Evolutionary conservation across 305 asterid genomes (phyloP).

Genomic region (Fraxinus sp.): DNA sequence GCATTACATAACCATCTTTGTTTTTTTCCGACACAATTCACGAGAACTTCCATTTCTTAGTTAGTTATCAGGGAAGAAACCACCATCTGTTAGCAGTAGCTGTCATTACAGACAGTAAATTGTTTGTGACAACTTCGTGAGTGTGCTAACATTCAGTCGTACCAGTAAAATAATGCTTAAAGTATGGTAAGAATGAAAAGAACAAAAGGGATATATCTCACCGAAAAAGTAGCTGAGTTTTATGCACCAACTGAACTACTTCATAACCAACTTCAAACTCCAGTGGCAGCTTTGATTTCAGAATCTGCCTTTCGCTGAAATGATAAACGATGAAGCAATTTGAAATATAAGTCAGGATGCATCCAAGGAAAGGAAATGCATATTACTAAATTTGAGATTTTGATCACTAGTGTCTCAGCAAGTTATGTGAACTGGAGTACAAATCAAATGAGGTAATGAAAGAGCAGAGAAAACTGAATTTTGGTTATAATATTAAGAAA

Average conservation of each 20-base stretch:
- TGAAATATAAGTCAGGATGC: not conserved
- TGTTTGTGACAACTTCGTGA: not conserved
- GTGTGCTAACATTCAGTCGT: not conserved
- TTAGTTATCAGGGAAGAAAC: not conserved
- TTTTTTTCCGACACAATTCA: not conserved
- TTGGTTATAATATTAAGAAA: not conserved
- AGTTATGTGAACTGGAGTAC: constrained; percentile 3
- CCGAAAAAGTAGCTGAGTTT: constrained; percentile 13
- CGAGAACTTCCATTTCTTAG: not conserved
- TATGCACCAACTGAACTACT: constrained; percentile 13
- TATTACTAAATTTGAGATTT: not conserved
- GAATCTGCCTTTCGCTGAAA: constrained; percentile 61
- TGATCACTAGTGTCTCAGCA: not conserved
- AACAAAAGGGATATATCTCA: constrained; percentile 22
- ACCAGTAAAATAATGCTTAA: not conserved
- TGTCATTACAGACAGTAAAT: not conserved
- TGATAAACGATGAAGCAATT: not conserved
- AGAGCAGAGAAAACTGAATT: not conserved
- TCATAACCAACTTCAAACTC: constrained; percentile 40
- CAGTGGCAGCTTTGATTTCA: constrained; percentile 55
- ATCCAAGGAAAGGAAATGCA: not conserved
- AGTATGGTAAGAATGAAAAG: not conserved
- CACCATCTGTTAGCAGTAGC: not conserved
- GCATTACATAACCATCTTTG: not conserved
- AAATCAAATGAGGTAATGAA: not conserved